Evolutionary conservation across 1,284 basidiomycete genomes (phyloP), one percentile per base, ranked within the genome.

Genomic region (Malassezia caprae): DNA sequence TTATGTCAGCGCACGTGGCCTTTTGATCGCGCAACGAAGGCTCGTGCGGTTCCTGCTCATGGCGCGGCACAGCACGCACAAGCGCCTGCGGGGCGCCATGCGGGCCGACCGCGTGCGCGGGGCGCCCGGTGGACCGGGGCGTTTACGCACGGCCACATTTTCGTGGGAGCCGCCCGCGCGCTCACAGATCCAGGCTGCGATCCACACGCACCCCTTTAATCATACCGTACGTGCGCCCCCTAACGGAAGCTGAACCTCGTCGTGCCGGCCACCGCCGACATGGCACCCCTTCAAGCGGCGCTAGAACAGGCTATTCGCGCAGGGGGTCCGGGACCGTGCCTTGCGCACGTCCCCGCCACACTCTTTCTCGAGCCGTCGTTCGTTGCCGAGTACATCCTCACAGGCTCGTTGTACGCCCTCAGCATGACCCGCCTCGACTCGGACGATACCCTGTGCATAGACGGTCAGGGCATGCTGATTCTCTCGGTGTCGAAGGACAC

Each of bases 401-500:
- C 58, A 11, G 67, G 67, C 40, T 53, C 58, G 0, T 57, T 72
- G 40, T 57, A 62, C 40, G 65, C 68, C 8, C 56, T 73, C 19
- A 66, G 63, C 37, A 39, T 53, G n/a, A 58, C 54, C 10, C 41
- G 35, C 19, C 48, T 64, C 7, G 60, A 62, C 30, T 45, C 55
- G 4, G 60, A 72, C 10, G 71, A 73, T 43, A 56, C 61, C 15
- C 53, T 63, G 11, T 72, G 69, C 51, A 45, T 73, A 11, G 66
- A 72, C 41, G 69, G 69, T 1, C 63, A 68, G 19, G 58, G 58
- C 21, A 65, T 61, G n/a, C 62, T 73, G 3, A 57, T 68, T 15
- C 65, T 73, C 2, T 69, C 67, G 3, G 59, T 73, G 1, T 61
- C 56, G 45, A 67, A 67, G 39, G 67, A 70, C n/a, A 73, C 71